A percentile compares a stretch with the other conserved stretches of the same genome.
These are phyloP conservation scores for Anthracocystis walkeri DNA, from an alignment of 1,284 basidiomycete species.

Conservation along the genomic window DNA sequence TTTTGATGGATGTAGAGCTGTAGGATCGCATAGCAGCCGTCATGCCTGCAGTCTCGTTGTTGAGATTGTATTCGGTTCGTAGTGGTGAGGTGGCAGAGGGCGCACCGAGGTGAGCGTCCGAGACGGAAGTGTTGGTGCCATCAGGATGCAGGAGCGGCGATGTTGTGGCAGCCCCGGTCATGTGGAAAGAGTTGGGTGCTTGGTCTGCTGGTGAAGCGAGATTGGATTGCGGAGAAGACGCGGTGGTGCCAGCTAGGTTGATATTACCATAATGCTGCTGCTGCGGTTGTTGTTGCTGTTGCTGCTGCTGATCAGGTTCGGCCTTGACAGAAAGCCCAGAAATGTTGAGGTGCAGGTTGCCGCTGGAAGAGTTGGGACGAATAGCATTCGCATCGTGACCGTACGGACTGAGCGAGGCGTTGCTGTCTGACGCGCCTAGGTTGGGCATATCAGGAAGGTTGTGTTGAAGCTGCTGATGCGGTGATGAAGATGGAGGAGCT, in stretches of 20 bases:
- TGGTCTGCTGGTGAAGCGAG: constrained; percentile 35
- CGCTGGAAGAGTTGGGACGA: constrained; percentile 36
- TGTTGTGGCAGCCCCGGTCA: constrained; percentile 6
- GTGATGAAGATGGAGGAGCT: constrained; percentile 31
- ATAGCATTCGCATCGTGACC: constrained; percentile 16
- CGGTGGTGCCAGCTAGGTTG: constrained; percentile 16
- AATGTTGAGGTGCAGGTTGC: constrained; percentile 52
- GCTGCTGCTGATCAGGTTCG: constrained; percentile 21
- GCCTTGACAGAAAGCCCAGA: constrained; percentile 44
- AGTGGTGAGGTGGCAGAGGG: constrained; percentile 34
- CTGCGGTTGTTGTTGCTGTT: constrained; percentile 25
- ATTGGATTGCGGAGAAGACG: constrained; percentile 31
- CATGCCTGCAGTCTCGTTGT: constrained; percentile 15
- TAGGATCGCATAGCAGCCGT: constrained; percentile 38
- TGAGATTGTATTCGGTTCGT: constrained; percentile 31
- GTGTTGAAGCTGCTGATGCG: constrained; percentile 22
- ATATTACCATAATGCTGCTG: constrained; percentile 21
- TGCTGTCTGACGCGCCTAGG: constrained; percentile 16
- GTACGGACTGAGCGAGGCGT: constrained; percentile 21
- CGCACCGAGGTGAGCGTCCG: constrained; percentile 25
- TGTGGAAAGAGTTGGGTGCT: constrained; percentile 11
- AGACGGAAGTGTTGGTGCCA: constrained; percentile 1
- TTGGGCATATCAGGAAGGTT: constrained; percentile 7
- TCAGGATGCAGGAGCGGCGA: constrained; percentile 36
- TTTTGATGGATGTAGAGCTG: constrained; percentile 45